phyloP scores from a whole-genome alignment of 345 rosid genomes.

The Sisymbrium altissimum region DNA sequence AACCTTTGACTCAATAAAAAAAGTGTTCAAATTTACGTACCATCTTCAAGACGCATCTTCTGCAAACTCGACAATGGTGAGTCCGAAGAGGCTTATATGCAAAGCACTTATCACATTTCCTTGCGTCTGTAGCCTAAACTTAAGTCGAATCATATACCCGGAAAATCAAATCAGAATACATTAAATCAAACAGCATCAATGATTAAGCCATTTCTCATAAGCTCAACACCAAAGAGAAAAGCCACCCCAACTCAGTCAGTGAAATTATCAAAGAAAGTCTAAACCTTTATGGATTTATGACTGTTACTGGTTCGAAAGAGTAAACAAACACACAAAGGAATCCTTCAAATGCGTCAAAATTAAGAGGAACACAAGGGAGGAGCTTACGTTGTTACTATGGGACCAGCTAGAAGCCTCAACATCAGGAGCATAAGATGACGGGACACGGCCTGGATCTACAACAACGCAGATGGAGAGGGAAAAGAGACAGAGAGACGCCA shows the following conservation, averaged over 20 bases:
- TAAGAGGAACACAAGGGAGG: neutral
- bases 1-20: neutral
- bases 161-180: neutral
- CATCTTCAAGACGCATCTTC: conserved; percentile 89
- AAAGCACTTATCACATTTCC: conserved; percentile 77
- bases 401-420: conserved; percentile 41
- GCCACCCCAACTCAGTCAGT: neutral
- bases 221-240: neutral
- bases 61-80: conserved; percentile 91
- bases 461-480: conserved; percentile 46
- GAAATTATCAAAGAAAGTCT: neutral
- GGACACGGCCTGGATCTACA: conserved; percentile 59
- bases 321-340: neutral
- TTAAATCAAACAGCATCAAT: neutral
- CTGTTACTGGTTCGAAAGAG: neutral
- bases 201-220: neutral
- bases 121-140: conserved; percentile 47
- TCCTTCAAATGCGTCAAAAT: neutral
- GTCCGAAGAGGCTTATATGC: conserved; percentile 76
- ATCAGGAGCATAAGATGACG: conserved; percentile 58
- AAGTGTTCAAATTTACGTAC: conserved; percentile 40
- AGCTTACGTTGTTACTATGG: conserved; percentile 26
- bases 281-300: neutral
- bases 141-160: neutral
- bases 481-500: conserved; percentile 46